Conservation (phyloP, 352 stramenopile genomes). For the Globisporangium sylvaticum region DNA sequence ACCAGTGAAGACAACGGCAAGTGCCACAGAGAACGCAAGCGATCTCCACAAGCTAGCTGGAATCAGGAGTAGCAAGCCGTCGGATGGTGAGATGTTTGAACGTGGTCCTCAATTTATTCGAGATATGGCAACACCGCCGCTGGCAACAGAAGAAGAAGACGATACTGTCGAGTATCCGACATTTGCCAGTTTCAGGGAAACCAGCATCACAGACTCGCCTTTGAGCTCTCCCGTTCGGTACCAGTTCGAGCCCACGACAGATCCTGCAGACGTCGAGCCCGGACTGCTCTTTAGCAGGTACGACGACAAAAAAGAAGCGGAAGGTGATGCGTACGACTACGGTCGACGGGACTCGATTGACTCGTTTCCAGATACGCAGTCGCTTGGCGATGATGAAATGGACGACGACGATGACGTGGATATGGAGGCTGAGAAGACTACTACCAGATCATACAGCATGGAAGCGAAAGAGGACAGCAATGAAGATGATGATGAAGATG, state of each 20-base stretch:
- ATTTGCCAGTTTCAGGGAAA: constrained; percentile 1
- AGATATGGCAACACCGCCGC: not conserved
- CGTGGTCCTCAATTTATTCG: not conserved
- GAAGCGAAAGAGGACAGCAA: not conserved
- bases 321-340: constrained; percentile 18
- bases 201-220: not conserved
- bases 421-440: not conserved
- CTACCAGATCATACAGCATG: not conserved
- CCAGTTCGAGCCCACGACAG: not conserved
- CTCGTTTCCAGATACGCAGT: constrained; percentile 41
- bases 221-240: not conserved
- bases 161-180: not conserved
- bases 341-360: constrained; percentile 24
- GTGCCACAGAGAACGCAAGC: not conserved
- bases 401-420: constrained; percentile 12
- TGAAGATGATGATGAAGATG: constrained; percentile 22
- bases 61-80: not conserved
- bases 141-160: not conserved
- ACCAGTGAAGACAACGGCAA: not conserved
- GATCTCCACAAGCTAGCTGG: not conserved
- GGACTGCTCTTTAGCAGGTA: not conserved
- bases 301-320: constrained; percentile 9
- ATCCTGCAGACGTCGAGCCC: not conserved
- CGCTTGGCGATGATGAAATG: constrained; percentile 32
- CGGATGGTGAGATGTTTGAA: not conserved